Percentiles rank a stretch among this genome's conserved stretches.
These are phyloP conservation scores for Musa acuminata DNA, from an alignment of 176 grass and related monocot species.

Conservation along the genomic window DNA sequence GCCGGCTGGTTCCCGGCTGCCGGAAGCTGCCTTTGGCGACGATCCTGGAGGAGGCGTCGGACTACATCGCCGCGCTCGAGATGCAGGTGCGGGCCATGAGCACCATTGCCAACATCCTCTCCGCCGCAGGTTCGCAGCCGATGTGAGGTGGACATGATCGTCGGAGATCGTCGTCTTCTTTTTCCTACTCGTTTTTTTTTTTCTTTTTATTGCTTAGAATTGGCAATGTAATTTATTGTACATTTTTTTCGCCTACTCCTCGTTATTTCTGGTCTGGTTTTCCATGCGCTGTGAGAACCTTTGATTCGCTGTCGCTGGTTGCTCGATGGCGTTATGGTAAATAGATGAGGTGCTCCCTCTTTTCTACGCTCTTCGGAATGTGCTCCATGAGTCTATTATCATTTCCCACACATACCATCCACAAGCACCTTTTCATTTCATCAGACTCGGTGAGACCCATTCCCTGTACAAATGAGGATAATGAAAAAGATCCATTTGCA, in stretches of 20 bases:
- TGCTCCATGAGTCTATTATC: not conserved
- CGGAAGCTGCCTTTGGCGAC: constrained; percentile 53
- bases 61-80: constrained; percentile 82
- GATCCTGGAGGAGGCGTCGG: constrained; percentile 59
- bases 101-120: constrained; percentile 57
- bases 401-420: not conserved
- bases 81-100: constrained; percentile 90
- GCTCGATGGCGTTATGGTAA: not conserved
- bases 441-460: not conserved
- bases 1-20: constrained; percentile 64
- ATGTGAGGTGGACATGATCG: not conserved
- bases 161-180: not conserved
- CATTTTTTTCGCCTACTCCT: not conserved
- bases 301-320: not conserved
- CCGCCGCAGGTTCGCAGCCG: constrained; percentile 9
- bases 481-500: not conserved
- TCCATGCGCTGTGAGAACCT: not conserved
- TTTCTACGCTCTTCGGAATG: not conserved
- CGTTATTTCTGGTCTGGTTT: not conserved
- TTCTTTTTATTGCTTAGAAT: not conserved
- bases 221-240: not conserved
- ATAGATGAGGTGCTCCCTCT: not conserved
- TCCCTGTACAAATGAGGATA: not conserved
- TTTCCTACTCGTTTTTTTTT: not conserved
- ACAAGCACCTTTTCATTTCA: not conserved